Conservation (phyloP, 805 yeast species). For the Blastobotrys chiropterorum region DNA sequence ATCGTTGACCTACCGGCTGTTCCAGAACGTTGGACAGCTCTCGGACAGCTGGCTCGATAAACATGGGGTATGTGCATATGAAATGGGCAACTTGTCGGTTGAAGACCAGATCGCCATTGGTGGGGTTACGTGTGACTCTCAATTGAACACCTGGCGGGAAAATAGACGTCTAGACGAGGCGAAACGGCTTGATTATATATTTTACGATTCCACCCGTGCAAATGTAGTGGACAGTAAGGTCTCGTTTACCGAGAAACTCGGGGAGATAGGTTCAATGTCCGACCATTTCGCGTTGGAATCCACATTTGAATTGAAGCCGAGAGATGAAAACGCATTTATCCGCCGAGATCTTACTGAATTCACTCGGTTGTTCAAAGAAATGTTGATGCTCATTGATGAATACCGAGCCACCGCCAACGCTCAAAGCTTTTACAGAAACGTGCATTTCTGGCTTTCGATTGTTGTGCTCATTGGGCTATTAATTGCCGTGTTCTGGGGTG, state of each 20-base stretch:
- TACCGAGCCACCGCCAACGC: conserved; percentile 49
- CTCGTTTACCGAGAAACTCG: conserved; percentile 62
- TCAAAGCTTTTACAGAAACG: conserved; percentile 60
- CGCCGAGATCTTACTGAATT: conserved; percentile 6
- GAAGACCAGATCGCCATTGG: conserved; percentile 60
- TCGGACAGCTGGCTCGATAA: conserved; percentile 77
- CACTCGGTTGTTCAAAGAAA: conserved; percentile 39
- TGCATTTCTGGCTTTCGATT: conserved; percentile 57
- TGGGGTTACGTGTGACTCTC: conserved; percentile 88
- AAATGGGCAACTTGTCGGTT: conserved; percentile 44
- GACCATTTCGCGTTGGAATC: conserved; percentile 76
- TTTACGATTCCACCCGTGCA: conserved; percentile 55
- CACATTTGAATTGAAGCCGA: conserved; percentile 4
- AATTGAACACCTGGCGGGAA: conserved; percentile 79
- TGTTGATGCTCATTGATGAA: conserved; percentile 40
- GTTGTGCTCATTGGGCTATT: conserved; percentile 45
- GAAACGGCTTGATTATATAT: conserved; percentile 83
- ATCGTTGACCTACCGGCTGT: conserved; percentile 68
- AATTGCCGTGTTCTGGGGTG: conserved; percentile 54
- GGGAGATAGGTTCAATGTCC: conserved; percentile 68
- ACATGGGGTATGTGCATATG: conserved; percentile 42
- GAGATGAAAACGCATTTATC: not conserved
- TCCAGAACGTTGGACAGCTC: conserved; percentile 62
- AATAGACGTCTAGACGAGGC: conserved; percentile 55
- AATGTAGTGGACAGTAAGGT: conserved; percentile 59